Base-by-base conservation (phyloP, 2,329 filamentous ascomycete species). In the Endocalyx cinctus region DNA sequence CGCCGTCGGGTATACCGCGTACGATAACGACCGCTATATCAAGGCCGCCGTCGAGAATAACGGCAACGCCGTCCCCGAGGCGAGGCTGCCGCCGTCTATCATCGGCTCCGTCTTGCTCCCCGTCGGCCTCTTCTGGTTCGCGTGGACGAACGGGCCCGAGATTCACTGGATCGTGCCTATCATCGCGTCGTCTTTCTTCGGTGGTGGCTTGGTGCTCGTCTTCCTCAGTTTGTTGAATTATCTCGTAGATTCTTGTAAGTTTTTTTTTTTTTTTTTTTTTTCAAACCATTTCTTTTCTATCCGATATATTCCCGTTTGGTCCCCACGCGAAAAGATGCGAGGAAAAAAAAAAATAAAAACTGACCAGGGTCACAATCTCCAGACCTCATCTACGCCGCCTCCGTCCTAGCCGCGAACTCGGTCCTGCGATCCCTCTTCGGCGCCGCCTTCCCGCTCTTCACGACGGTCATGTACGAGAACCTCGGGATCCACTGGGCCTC, bases 401-500 rank as follows among this genome's bases (percentile, higher is more conserved):
- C 71, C 0, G 77, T 77, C 0, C 58, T 82, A 5, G 77, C 77
- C 5, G 77, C 74, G 4, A 77, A 74, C 50, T 66, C 71, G 3
- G 70, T 82, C 20, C 56, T 82, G 10, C 69, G 78, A 39, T 77
- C 73, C 0, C 48, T 77, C 11, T 78, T 82, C 39, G 77, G 75
- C 40, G 71, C 74, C 2, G 72, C 67, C 0, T 82, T 82, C 56
- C 77, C 77, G 2, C 62, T 82, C 3, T 81, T 81, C 54, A 78
- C 75, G 6, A 63, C 43, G 4, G 39, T 48, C 17, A 76, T 78
- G 70, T 78, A 74, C 51, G 22, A 63, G 3, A 62, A 68, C 35
- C 66, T 83, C 3, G 82, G 84, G 29, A 79, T 84, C 35, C 82
- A 88, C 62, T 89, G 84, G 85, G 85, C 82, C 1, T 78, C 72